Evolutionary conservation across 208 protist genomes (phyloP), one percentile per base, ranked within the genome.

Genomic region (Crithidia acanthocephali): DNA sequence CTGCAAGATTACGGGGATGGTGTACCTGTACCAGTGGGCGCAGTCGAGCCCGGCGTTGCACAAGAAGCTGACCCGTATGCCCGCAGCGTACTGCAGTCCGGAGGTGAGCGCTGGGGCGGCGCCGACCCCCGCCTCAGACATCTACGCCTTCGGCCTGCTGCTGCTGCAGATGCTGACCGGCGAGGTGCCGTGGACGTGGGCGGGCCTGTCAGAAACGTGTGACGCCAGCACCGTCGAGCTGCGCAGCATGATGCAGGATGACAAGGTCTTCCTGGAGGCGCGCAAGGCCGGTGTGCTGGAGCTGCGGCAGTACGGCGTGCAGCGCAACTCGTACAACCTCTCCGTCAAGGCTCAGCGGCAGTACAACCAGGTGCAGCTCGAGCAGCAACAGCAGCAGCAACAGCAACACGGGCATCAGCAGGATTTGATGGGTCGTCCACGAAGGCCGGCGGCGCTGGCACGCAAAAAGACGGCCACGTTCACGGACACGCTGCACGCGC

Each of bases 71-170:
- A 63, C 55, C 8, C 25, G 56, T 15, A 61, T 70, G 1, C 23
- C 35, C n/a, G 61, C 67, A 45, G 63, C 58, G 30, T 89, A 84
- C 66, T 48, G 61, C 51, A 72, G 69, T 30, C 84, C 80, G 7
- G 84, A 89, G 42, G 61, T 86, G 47, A 72, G 75, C 72, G 40
- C 62, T 10, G 80, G 72, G 15, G 74, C 40, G 0, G 30, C 68
- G 28, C 62, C 63, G 51, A 79, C 66, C 2, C 30, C 74, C 0
- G 80, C 76, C 15, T 68, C 77, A 10, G 77, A 89, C 50, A 84
- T 86, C 56, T 86, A 79, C 69, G 52, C 76, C 28, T 82, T 86
- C 27, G 84, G 84, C 30, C 73, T 86, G 1, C 59, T 84, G 10
- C 52, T 89, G n/a, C 64, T 89, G 33, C 71, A 83, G 64, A 72